Conservation (phyloP, 345 rosid species). For the Salix udensis region DNA sequence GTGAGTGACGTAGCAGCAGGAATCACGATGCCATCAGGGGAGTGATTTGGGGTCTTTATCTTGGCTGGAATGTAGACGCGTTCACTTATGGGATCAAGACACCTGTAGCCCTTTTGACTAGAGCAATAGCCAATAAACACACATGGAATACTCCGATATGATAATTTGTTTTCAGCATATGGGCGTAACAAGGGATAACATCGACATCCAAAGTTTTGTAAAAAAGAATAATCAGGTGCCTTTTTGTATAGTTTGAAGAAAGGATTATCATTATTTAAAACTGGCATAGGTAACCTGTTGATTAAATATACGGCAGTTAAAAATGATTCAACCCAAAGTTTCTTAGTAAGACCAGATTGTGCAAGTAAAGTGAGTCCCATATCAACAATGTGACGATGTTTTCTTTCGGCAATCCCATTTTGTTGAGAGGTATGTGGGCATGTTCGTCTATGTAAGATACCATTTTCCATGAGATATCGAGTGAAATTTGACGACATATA, state of each 20-base stretch:
- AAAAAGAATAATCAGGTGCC: neutral
- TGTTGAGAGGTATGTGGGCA: neutral
- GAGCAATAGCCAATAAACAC: neutral
- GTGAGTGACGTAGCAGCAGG: neutral
- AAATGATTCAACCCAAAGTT: neutral
- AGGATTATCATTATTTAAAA: too few relatives aligned
- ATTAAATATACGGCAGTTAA: too few relatives aligned
- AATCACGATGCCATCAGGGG: accelerated
- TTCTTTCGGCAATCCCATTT: too few relatives aligned
- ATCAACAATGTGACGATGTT: neutral
- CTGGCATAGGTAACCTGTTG: neutral
- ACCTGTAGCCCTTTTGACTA: neutral
- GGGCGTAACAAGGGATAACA: neutral
- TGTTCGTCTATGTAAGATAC: neutral
- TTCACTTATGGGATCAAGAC: neutral
- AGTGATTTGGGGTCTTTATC: neutral
- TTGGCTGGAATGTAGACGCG: neutral
- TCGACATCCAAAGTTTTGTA: neutral
- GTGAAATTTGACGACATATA: too few relatives aligned
- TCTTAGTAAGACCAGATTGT: neutral
- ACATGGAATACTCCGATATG: too few relatives aligned
- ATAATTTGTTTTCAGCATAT: neutral
- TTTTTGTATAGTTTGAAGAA: too few relatives aligned
- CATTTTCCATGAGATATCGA: too few relatives aligned
- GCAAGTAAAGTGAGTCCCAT: neutral